phyloP scores from a whole-genome alignment of 2,329 filamentous ascomycete species.

The Simplicillium sp. region DNA sequence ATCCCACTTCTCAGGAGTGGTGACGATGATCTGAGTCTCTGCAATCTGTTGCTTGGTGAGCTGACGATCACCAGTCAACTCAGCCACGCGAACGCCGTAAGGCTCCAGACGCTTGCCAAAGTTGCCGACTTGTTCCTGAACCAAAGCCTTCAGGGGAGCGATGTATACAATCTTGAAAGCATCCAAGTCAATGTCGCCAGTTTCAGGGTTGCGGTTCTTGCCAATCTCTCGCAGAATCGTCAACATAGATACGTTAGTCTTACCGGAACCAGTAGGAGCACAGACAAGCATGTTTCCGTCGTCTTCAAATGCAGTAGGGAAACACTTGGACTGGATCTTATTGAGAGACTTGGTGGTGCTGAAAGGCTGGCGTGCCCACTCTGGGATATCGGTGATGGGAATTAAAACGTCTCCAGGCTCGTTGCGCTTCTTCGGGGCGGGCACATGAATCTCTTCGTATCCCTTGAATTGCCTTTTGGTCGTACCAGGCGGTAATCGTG shows the following conservation, averaged over 20 bases:
- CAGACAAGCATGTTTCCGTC: slow-evolving; percentile 98
- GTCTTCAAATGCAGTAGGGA: slow-evolving; percentile 78
- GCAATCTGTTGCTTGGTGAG: slow-evolving; percentile 98
- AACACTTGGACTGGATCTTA: slow-evolving; percentile 92
- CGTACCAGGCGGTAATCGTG: slow-evolving; percentile 85
- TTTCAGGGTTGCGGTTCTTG: slow-evolving; percentile 80
- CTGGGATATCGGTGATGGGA: slow-evolving; percentile 78
- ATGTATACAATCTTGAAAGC: slow-evolving; percentile 99
- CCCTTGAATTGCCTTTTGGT: slow-evolving; percentile 95
- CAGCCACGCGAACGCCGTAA: slow-evolving; percentile 88
- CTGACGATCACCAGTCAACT: slow-evolving; percentile 93
- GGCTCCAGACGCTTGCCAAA: slow-evolving; percentile 85
- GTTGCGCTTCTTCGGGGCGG: slow-evolving; percentile 77
- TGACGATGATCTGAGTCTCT: slow-evolving; percentile 96
- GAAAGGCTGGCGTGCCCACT: slow-evolving; percentile 85
- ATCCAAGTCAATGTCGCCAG: slow-evolving; percentile 90
- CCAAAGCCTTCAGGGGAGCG: slow-evolving; percentile 86
- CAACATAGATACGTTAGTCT: slow-evolving; percentile 98
- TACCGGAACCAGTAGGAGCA: slow-evolving; percentile 92
- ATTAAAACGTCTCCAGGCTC: slow-evolving; percentile 74
- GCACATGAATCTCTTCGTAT: slow-evolving; percentile 97
- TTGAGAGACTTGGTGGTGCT: slow-evolving; percentile 81
- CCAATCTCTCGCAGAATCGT: slow-evolving; percentile 93
- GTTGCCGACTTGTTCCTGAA: slow-evolving; percentile 97
- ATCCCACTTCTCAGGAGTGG: slow-evolving; percentile 98